Evolutionary conservation across 1,139 yeast genomes (phyloP).

Genomic region (Debaryomyces nepalensis): DNA sequence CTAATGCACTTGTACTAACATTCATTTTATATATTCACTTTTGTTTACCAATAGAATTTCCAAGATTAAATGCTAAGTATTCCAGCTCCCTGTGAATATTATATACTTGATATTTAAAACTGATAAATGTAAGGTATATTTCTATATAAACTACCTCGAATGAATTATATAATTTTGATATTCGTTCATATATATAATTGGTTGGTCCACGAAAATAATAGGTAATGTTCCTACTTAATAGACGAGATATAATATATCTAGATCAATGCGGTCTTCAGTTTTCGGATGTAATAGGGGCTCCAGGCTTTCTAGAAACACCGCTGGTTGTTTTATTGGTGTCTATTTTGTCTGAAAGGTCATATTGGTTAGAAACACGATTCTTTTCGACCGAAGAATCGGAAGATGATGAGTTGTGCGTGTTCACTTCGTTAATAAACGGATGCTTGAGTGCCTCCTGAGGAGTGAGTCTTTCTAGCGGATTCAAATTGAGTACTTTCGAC

Average conservation of each 20-base stretch:
- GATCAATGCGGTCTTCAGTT: neutral
- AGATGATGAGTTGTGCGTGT: neutral
- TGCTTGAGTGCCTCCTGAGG: slow-evolving; percentile 95
- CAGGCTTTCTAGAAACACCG: neutral
- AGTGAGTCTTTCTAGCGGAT: slow-evolving; percentile 94
- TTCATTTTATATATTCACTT: slow-evolving; percentile 55
- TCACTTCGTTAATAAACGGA: slow-evolving; percentile 68
- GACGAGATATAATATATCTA: neutral
- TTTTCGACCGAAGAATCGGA: slow-evolving; percentile 4
- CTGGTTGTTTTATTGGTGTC: neutral
- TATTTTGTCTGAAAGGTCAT: slow-evolving; percentile 5
- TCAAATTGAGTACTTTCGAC: slow-evolving; percentile 74
- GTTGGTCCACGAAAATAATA: neutral
- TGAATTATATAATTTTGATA: slow-evolving; percentile 3
- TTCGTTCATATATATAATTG: slow-evolving; percentile 4
- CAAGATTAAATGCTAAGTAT: neutral
- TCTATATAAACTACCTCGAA: neutral
- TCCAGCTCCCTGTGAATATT: neutral
- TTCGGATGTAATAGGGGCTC: slow-evolving; percentile 3
- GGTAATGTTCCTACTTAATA: too few species aligned
- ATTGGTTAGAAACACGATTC: neutral
- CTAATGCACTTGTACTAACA: slow-evolving; percentile 86
- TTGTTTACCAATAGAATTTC: neutral
- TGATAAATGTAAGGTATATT: neutral
- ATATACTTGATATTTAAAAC: neutral